phyloP scores from a whole-genome alignment of 202 grass and related monocot species.

The Hordeum pubiflorum region DNA sequence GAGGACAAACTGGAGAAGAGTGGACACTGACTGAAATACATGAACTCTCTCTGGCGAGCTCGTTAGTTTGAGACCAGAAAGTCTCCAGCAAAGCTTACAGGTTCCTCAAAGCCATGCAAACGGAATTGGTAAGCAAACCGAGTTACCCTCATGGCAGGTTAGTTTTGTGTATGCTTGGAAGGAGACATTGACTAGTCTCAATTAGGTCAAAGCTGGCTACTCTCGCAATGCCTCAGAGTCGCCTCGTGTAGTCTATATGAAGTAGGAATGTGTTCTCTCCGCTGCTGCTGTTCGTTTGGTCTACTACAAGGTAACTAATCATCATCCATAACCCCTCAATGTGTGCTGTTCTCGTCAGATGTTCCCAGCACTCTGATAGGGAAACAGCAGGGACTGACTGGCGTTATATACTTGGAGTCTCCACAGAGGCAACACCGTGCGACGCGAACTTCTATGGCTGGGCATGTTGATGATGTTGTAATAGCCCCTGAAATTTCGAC shows the following conservation, averaged over 20 bases:
- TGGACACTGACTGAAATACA: conserved; percentile 82
- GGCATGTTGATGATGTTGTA: neutral
- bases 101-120: neutral
- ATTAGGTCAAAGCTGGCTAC: neutral
- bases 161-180: conserved; percentile 19
- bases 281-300: conserved; percentile 24
- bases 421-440: too few species aligned
- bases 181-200: neutral
- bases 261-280: conserved; percentile 21
- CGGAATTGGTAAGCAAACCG: conserved; percentile 5
- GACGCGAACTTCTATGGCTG: neutral
- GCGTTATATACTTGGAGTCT: conserved; percentile 5
- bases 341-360: conserved; percentile 20
- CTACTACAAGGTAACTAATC: conserved; percentile 4
- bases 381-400: neutral
- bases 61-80: conserved; percentile 38
- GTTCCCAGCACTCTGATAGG: conserved; percentile 11
- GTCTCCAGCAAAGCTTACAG: neutral
- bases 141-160: neutral
- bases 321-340: conserved; percentile 22
- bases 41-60: conserved; percentile 68
- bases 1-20: conserved; percentile 96
- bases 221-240: neutral
- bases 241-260: conserved; percentile 12
- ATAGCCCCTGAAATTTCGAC: neutral